Conservation (phyloP, 208 protist species). For the Acanthamoeba polyphaga region DNA sequence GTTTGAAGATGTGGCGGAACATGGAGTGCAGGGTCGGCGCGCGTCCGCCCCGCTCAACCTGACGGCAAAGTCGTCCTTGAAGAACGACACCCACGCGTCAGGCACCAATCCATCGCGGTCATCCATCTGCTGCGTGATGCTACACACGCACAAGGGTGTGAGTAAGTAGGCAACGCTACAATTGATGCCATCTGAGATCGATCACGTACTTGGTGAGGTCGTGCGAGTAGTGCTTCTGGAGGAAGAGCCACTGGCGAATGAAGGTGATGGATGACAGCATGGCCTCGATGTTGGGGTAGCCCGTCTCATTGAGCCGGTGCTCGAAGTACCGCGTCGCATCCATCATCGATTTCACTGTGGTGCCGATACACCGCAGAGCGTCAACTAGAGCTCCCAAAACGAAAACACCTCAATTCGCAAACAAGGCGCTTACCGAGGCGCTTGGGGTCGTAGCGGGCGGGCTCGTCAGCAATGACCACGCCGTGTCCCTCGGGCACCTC, state of each 20-base stretch:
- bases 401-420: neutral
- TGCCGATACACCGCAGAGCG: neutral
- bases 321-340: conserved; percentile 35
- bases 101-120: neutral
- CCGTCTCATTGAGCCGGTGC: conserved; percentile 1
- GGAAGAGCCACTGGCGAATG: conserved; percentile 30
- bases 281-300: conserved; percentile 23
- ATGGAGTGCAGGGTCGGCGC: neutral
- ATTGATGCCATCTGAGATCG: neutral
- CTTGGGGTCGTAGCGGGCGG: neutral
- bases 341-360: conserved; percentile 29
- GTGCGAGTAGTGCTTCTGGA: neutral
- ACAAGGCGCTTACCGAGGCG: neutral
- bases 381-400: no score
- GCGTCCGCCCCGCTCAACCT: neutral
- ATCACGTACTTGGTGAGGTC: neutral
- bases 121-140: neutral
- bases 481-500: neutral
- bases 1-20: conserved; percentile 31
- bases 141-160: neutral
- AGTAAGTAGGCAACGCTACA: neutral
- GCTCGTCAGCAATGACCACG: neutral
- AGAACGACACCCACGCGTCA: conserved; percentile 16
- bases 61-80: neutral
- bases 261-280: neutral